phyloP scores from a whole-genome alignment of 192 early-diverging fungal genomes.

The Podila epigama region DNA sequence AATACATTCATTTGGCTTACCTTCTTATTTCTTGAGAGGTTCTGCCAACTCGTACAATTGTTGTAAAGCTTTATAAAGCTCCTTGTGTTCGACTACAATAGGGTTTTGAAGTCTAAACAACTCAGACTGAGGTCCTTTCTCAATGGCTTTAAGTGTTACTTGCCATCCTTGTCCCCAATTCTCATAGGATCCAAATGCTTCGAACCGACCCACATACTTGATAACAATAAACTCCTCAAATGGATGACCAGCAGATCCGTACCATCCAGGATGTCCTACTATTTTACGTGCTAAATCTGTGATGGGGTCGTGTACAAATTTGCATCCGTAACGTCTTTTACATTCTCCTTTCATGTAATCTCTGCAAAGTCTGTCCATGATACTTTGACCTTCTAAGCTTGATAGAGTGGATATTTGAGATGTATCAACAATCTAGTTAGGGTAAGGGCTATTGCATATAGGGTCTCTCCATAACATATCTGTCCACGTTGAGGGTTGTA shows the following conservation, averaged over 20 bases:
- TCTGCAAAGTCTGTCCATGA: neutral
- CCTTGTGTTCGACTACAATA: neutral
- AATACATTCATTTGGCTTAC: too few relatives aligned
- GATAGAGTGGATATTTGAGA: too few relatives aligned
- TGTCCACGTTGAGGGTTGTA: neutral
- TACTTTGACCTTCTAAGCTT: neutral
- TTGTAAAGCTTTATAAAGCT: neutral
- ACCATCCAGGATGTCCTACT: neutral
- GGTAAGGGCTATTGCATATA: neutral
- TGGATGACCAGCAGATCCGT: neutral
- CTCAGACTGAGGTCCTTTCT: conserved; percentile 1
- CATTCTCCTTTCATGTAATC: conserved; percentile 2
- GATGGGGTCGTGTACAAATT: neutral
- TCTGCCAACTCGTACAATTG: neutral
- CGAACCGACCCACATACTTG: neutral
- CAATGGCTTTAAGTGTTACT: conserved; percentile 3
- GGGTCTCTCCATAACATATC: neutral
- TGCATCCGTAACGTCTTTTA: neutral
- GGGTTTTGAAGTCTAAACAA: neutral
- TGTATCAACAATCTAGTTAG: neutral
- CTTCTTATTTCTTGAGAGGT: too few relatives aligned
- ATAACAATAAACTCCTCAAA: conserved; percentile 1
- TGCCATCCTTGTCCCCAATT: neutral
- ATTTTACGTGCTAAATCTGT: neutral
- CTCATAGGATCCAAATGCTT: neutral